A percentile compares a stretch with the other conserved stretches of the same genome.
Evolutionary conservation across 1,139 yeast genomes (phyloP).

Genomic region (Suhomyces terraborum): DNA sequence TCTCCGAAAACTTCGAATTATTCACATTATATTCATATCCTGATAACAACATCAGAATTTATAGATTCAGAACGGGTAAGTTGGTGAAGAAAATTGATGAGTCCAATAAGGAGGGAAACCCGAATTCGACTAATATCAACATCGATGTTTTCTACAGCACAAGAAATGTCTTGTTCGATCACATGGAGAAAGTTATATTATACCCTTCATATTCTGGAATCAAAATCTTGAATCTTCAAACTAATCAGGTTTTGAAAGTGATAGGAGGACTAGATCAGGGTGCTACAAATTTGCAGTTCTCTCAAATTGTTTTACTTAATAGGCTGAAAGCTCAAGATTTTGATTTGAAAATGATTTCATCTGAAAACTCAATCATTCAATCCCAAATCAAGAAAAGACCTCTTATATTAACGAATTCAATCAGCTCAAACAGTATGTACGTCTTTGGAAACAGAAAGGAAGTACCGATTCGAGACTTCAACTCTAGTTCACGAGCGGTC

Average conservation of each 20-base stretch:
- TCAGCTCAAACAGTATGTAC: slow-evolving; percentile 31
- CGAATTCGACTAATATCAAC: slow-evolving; percentile 21
- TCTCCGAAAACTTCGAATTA: slow-evolving; percentile 28
- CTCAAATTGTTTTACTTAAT: slow-evolving; percentile 18
- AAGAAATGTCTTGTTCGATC: slow-evolving; percentile 33
- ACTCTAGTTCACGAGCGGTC: slow-evolving; percentile 15
- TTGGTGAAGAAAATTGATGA: slow-evolving; percentile 22
- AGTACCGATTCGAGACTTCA: slow-evolving; percentile 19
- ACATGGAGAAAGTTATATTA: slow-evolving; percentile 33
- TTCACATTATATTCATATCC: slow-evolving; percentile 31
- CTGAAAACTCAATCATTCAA: slow-evolving; percentile 38
- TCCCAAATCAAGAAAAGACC: slow-evolving; percentile 35
- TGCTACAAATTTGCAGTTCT: slow-evolving; percentile 25
- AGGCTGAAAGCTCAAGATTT: slow-evolving; percentile 19
- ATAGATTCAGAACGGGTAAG: slow-evolving; percentile 38
- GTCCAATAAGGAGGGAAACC: slow-evolving; percentile 23
- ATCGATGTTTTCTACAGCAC: slow-evolving; percentile 13
- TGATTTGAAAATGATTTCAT: slow-evolving; percentile 37
- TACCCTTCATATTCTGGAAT: slow-evolving; percentile 39
- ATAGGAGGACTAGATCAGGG: slow-evolving; percentile 36
- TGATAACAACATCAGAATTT: slow-evolving; percentile 35
- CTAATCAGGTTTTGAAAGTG: slow-evolving; percentile 26
- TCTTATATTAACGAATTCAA: slow-evolving; percentile 35
- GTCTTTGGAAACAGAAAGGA: slow-evolving; percentile 29
- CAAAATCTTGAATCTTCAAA: slow-evolving; percentile 32